These are phyloP conservation scores for Zalaria obscura DNA, from an alignment of 2,329 filamentous ascomycete genomes.

Conservation along the genomic window DNA sequence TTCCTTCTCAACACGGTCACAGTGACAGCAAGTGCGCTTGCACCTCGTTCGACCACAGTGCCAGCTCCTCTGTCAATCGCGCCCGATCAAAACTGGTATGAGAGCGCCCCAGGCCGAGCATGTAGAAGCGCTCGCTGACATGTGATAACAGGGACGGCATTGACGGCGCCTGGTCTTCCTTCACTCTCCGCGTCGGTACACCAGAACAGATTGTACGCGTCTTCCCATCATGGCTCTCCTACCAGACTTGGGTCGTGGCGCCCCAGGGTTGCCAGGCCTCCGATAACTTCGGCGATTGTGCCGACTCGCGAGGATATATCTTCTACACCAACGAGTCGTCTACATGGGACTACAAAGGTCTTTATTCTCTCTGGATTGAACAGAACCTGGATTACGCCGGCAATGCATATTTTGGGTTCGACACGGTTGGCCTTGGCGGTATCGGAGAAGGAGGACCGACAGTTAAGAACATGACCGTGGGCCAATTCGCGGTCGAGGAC, in stretches of 20 bases:
- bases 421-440: conserved; percentile 27
- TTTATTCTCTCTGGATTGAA: conserved; percentile 45
- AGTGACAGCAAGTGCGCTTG: background rate
- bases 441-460: conserved; percentile 24
- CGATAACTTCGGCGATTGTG: conserved; percentile 29
- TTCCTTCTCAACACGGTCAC: background rate
- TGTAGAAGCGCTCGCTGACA: conserved; percentile 1
- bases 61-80: conserved; percentile 12
- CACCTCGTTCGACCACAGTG: background rate
- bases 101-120: too few relatives aligned
- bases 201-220: conserved; percentile 41
- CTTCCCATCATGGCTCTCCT: conserved; percentile 51
- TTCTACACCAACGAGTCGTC: conserved; percentile 41
- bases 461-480: conserved; percentile 27
- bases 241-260: conserved; percentile 57
- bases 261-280: conserved; percentile 37
- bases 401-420: conserved; percentile 52
- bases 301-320: conserved; percentile 41
- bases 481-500: conserved; percentile 22
- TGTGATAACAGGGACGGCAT: conserved; percentile 39
- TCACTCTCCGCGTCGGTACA: conserved; percentile 44
- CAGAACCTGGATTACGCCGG: conserved; percentile 41
- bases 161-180: conserved; percentile 60
- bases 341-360: conserved; percentile 45
- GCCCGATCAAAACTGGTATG: conserved; percentile 15